These are phyloP conservation scores for Panicum virgatum DNA, from an alignment of 202 grass and related monocot species.

Conservation along the genomic window DNA sequence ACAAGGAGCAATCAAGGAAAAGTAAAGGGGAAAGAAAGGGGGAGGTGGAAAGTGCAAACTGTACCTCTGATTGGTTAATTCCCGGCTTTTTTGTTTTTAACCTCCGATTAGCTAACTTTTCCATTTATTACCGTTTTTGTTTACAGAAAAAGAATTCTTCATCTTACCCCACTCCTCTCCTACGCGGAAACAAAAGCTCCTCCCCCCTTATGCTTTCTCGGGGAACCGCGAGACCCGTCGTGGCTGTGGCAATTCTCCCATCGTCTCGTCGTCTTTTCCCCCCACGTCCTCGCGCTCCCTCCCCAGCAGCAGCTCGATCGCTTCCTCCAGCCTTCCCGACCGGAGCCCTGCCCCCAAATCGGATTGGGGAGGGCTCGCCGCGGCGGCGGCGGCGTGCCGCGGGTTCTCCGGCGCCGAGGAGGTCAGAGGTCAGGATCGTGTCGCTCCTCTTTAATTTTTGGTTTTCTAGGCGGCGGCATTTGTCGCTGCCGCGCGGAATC, in stretches of 20 bases:
- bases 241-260: background rate
- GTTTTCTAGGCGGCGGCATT: background rate
- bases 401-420: slow-evolving; percentile 1
- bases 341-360: background rate
- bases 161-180: slow-evolving; percentile 6
- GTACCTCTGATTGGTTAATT: slow-evolving; percentile 36
- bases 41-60: slow-evolving; percentile 33
- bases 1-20: slow-evolving; percentile 1
- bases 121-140: background rate
- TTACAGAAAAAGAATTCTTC: background rate
- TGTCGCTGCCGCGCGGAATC: slow-evolving; percentile 6
- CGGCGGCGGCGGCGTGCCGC: background rate
- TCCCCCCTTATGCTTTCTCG: slow-evolving; percentile 25
- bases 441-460: background rate
- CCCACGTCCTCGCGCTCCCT: background rate
- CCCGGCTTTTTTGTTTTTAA: slow-evolving; percentile 33
- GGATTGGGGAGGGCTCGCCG: background rate
- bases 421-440: slow-evolving; percentile 40
- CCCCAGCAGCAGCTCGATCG: background rate
- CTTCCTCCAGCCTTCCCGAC: background rate
- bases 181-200: slow-evolving; percentile 34
- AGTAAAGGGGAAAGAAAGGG: slow-evolving; percentile 10
- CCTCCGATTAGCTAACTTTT: slow-evolving; percentile 10
- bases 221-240: slow-evolving; percentile 18
- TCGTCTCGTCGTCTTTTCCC: background rate